Percentiles rank a stretch among this genome's conserved stretches.
phyloP scores from a whole-genome alignment of 2,329 filamentous ascomycete species.

The Endoconidiophora polonica region DNA sequence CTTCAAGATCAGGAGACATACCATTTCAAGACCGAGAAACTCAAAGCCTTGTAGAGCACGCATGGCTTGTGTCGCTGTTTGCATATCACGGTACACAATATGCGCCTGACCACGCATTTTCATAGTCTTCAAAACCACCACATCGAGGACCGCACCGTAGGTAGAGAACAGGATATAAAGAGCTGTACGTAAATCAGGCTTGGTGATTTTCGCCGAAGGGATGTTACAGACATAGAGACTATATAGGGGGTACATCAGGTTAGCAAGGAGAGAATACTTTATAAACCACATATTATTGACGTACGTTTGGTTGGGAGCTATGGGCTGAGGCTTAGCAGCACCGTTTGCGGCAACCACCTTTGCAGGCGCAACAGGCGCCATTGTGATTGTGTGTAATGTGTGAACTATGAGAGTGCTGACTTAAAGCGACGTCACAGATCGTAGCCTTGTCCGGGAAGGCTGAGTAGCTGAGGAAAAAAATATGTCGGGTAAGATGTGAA shows the following conservation, averaged over 20 bases:
- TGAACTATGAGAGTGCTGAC: slow-evolving; percentile 20
- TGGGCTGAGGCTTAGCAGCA: slow-evolving; percentile 32
- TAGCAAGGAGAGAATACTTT: not conserved
- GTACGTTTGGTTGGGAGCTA: slow-evolving; percentile 61
- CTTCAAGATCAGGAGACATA: slow-evolving; percentile 28
- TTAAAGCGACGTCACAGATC: too few species aligned
- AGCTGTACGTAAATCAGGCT: slow-evolving; percentile 67
- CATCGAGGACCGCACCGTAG: slow-evolving; percentile 80
- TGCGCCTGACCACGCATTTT: slow-evolving; percentile 97
- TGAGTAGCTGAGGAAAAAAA: slow-evolving; percentile 11
- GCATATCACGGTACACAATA: slow-evolving; percentile 73
- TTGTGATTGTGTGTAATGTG: not conserved
- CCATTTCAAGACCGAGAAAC: slow-evolving; percentile 73
- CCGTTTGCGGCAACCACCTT: not conserved
- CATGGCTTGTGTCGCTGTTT: slow-evolving; percentile 90
- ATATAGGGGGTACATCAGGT: not conserved
- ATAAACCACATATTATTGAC: slow-evolving; percentile 18
- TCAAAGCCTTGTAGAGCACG: slow-evolving; percentile 69
- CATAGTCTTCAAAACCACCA: slow-evolving; percentile 73
- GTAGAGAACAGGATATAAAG: slow-evolving; percentile 91
- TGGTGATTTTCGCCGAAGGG: slow-evolving; percentile 71
- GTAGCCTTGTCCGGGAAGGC: slow-evolving; percentile 12
- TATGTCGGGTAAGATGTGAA: not conserved
- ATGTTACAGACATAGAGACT: slow-evolving; percentile 85
- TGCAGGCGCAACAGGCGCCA: slow-evolving; percentile 6